phyloP scores from a whole-genome alignment of 1,139 yeast genomes.

The Magnusiomyces suaveolens region DNA sequence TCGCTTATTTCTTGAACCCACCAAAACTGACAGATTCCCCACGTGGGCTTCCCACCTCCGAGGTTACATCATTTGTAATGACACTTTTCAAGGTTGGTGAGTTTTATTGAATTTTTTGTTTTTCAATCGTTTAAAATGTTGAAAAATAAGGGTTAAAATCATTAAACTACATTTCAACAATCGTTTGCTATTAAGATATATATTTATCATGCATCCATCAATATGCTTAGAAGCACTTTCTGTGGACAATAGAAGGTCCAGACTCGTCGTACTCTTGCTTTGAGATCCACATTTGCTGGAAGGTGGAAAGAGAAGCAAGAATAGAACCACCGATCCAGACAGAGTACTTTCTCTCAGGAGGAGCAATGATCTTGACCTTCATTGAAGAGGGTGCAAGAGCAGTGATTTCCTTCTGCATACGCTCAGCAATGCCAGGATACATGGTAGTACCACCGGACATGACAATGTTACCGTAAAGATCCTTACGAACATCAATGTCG shows the following conservation, averaged over 20 bases:
- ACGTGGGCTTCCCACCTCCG: background rate
- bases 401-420: conserved; percentile 99
- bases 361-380: conserved; percentile 99
- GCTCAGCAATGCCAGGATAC: conserved; percentile 99
- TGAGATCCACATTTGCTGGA: conserved; percentile 99
- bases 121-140: too few relatives aligned
- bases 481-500: conserved; percentile 98
- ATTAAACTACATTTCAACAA: background rate
- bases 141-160: too few relatives aligned
- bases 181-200: too few relatives aligned
- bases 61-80: background rate
- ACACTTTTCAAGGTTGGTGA: background rate
- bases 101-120: too few relatives aligned
- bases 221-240: conserved; percentile 87
- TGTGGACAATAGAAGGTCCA: conserved; percentile 99
- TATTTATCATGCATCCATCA: background rate
- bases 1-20: background rate
- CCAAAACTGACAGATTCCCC: background rate
- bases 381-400: conserved; percentile 99
- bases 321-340: conserved; percentile 99
- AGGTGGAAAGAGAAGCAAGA: conserved; percentile 95
- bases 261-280: conserved; percentile 99
- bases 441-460: conserved; percentile 99
- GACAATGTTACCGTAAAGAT: conserved; percentile 97
- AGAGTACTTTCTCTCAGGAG: conserved; percentile 99